Conservation (phyloP, 305 asterid species). For the Striga hermonthica region DNA sequence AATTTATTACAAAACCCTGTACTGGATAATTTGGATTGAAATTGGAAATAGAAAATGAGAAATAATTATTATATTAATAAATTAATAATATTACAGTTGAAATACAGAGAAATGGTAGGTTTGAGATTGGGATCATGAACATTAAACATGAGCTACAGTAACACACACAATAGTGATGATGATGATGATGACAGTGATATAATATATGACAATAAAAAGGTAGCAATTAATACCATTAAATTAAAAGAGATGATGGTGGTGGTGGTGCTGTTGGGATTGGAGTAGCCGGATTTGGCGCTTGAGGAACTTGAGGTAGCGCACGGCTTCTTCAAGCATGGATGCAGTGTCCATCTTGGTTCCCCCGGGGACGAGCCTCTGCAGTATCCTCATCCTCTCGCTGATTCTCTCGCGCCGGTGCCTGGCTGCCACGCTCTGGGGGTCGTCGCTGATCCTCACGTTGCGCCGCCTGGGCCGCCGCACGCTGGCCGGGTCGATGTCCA, state of each 20-base stretch:
- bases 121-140: too few relatives aligned
- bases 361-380: slow-evolving; percentile 87
- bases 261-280: slow-evolving; percentile 25
- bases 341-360: slow-evolving; percentile 91
- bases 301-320: slow-evolving; percentile 75
- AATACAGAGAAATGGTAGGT: background rate
- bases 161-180: background rate
- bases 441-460: slow-evolving; percentile 81
- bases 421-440: slow-evolving; percentile 92
- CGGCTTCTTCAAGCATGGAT: slow-evolving; percentile 84
- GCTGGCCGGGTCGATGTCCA: slow-evolving; percentile 78
- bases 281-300: slow-evolving; percentile 69
- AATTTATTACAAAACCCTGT: background rate
- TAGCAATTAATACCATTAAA: slow-evolving; percentile 20
- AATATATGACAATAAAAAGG: background rate
- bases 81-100: background rate
- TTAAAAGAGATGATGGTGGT: slow-evolving; percentile 33
- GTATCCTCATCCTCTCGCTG: slow-evolving; percentile 71
- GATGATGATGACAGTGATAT: background rate
- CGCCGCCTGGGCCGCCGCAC: slow-evolving; percentile 61
- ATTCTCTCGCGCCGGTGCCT: slow-evolving; percentile 83
- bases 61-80: background rate
- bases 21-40: background rate
- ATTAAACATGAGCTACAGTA: background rate
- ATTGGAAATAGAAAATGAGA: too few relatives aligned